A percentile compares a stretch with the other conserved stretches of the same genome.
phyloP scores from a whole-genome alignment of 2,329 filamentous ascomycete genomes.

The Curvularia spicifera region DNA sequence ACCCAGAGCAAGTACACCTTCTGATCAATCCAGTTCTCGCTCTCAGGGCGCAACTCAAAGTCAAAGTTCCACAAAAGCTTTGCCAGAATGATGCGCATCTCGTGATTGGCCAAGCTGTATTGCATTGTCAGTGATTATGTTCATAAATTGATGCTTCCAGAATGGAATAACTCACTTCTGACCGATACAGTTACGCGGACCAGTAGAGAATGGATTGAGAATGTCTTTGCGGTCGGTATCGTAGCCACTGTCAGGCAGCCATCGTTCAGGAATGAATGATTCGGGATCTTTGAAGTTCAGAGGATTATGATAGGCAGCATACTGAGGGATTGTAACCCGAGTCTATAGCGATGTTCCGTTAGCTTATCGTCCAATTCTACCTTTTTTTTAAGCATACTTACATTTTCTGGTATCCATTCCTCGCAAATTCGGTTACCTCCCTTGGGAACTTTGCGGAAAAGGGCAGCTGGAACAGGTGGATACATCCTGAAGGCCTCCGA shows the following conservation, averaged over 20 bases:
- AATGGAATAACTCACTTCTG: constrained; percentile 39
- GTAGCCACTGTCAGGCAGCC: constrained; percentile 37
- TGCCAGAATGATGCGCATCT: constrained; percentile 39
- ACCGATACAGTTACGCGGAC: constrained; percentile 41
- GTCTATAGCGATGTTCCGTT: neutral
- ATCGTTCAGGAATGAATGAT: constrained; percentile 43
- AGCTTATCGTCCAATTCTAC: neutral
- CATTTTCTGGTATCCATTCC: constrained; percentile 40
- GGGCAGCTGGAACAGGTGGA: constrained; percentile 39
- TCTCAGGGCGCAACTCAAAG: constrained; percentile 22
- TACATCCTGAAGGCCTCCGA: constrained; percentile 51
- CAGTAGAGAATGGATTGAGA: constrained; percentile 34
- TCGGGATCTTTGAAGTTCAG: constrained; percentile 10
- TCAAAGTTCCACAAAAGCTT: constrained; percentile 37
- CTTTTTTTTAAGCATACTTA: constrained; percentile 17
- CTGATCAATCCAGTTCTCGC: constrained; percentile 13
- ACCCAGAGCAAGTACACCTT: constrained; percentile 21
- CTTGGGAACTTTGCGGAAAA: constrained; percentile 36
- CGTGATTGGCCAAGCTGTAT: constrained; percentile 40
- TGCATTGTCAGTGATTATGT: neutral
- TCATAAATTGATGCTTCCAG: neutral
- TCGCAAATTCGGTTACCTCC: constrained; percentile 40
- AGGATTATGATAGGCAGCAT: neutral
- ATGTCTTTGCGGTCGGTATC: constrained; percentile 30
- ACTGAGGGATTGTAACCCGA: neutral